Base-by-base conservation (phyloP, 2,329 filamentous ascomycete genomes). In the Hymenoscyphus scutula region DNA sequence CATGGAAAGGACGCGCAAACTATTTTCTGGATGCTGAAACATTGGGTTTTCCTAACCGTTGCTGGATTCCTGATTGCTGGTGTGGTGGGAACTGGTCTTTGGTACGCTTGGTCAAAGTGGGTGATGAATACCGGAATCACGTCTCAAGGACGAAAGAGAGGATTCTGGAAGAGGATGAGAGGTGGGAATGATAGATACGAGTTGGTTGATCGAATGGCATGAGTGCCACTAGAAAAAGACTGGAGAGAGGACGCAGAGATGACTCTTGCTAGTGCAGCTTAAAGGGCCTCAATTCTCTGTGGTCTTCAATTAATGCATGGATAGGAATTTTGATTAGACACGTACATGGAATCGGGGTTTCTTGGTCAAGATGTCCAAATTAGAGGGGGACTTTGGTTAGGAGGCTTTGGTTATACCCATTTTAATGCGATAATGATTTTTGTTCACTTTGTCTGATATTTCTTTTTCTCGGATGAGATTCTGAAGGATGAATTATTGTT, bases 1-100 rank as follows among this genome's bases (percentile, higher is more conserved):
- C 80, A 82, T 66, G 74, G 76, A 5, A 75, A 74, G 30, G 80
- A 82, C 64, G 78, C 80, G 2, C 74, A 78, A 64, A 73, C 76
- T 0, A 76, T 82, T 58, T 81, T 82, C 73, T 82, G 79, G 78
- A 74, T 82, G 71, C 77, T 79, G n/a, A 73, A 74, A 53, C 75
- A 77, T 67, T 77, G 75, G 75, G 48, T 76, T 3, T 61, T 76
- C 10, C 68, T 77, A 13, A 77, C 75, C 0, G 64, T 76, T 5
- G n/a, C 64, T 8, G 75, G 74, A 11, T 74, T 76, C 55, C 65
- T 69, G 2, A 56, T 75, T 10, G 73, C 72, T 1, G 71, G 65
- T 8, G 65, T 73, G 2, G 64, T 74, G 3, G 71, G 70, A 8
- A 62, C 56, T 2, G 53, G 55, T 29, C 29, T 74, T 2, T 74